Percentiles rank a stretch among this genome's conserved stretches.
phyloP scores from a whole-genome alignment of 2,329 filamentous ascomycete genomes.

The Neobulgaria alba region DNA sequence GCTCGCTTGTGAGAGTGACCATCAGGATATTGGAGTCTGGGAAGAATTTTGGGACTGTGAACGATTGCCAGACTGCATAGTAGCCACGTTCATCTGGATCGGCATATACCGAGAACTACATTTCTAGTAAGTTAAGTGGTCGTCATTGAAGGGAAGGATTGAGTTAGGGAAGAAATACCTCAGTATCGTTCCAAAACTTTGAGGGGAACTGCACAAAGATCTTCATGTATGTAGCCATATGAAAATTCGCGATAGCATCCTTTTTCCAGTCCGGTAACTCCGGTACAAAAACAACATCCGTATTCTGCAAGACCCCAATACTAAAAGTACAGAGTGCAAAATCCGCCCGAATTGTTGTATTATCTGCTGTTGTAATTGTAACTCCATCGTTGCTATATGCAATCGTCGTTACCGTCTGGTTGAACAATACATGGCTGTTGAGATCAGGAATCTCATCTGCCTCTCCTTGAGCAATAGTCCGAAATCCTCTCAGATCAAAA shows the following conservation, averaged over 20 bases:
- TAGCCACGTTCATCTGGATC: too few species aligned
- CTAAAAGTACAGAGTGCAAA: constrained; percentile 62
- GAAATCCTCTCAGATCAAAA: constrained; percentile 53
- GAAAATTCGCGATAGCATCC: constrained; percentile 52
- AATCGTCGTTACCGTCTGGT: constrained; percentile 47
- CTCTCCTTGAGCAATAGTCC: constrained; percentile 46
- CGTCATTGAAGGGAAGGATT: too few species aligned
- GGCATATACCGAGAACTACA: too few species aligned
- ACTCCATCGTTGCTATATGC: constrained; percentile 44
- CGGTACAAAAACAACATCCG: constrained; percentile 49
- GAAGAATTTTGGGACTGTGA: constrained; percentile 48
- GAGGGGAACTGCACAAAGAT: constrained; percentile 57
- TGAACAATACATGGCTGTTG: constrained; percentile 49
- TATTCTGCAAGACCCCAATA: constrained; percentile 57
- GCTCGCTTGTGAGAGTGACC: constrained; percentile 48
- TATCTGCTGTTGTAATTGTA: constrained; percentile 42
- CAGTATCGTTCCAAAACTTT: constrained; percentile 54
- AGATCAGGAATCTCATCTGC: constrained; percentile 46
- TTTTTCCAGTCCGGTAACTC: constrained; percentile 55
- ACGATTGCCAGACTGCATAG: constrained; percentile 56
- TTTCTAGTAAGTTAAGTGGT: too few species aligned
- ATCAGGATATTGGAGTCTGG: constrained; percentile 57
- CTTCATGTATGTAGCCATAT: constrained; percentile 66
- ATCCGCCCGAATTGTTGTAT: constrained; percentile 44
- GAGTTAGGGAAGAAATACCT: constrained; percentile 31